phyloP scores from a whole-genome alignment of 176 grass and related monocot genomes.

The Cenchrus fungigraminus region DNA sequence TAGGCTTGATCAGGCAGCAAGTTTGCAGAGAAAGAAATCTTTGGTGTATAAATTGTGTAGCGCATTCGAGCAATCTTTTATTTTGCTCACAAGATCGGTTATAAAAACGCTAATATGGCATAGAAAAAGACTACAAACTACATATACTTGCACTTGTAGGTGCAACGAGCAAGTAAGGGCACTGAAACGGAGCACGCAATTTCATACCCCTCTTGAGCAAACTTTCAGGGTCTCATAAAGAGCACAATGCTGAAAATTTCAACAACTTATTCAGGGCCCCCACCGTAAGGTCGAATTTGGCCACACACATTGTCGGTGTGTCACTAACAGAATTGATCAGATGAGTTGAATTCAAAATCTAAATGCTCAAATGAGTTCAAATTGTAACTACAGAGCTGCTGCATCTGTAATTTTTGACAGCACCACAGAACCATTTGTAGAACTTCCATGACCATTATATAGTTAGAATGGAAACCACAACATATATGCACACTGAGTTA shows the following conservation, averaged over 20 bases:
- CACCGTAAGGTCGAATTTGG: too few species aligned
- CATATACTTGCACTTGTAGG: too few species aligned
- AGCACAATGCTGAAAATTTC: not conserved
- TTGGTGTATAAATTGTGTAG: not conserved
- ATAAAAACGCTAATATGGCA: too few species aligned
- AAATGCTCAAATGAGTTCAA: not conserved
- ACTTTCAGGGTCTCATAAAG: not conserved
- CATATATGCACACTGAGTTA: conserved; percentile 10
- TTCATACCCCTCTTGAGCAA: too few species aligned
- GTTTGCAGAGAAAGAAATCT: not conserved
- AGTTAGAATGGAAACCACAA: conserved; percentile 3
- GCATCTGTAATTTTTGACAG: not conserved
- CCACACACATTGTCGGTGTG: too few species aligned
- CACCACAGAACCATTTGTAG: not conserved
- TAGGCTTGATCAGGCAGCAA: not conserved
- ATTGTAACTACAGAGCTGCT: not conserved
- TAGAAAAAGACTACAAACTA: too few species aligned
- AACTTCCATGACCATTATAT: conserved; percentile 25
- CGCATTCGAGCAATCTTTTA: not conserved
- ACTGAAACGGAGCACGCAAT: too few species aligned
- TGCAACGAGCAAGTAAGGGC: too few species aligned
- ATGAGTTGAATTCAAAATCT: not conserved
- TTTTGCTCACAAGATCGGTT: not conserved
- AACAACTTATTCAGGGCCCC: too few species aligned
- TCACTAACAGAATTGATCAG: not conserved